Evolutionary conservation across 371 early-diverging fungal species (phyloP).

Genomic region (Cokeromyces recurvatus): DNA sequence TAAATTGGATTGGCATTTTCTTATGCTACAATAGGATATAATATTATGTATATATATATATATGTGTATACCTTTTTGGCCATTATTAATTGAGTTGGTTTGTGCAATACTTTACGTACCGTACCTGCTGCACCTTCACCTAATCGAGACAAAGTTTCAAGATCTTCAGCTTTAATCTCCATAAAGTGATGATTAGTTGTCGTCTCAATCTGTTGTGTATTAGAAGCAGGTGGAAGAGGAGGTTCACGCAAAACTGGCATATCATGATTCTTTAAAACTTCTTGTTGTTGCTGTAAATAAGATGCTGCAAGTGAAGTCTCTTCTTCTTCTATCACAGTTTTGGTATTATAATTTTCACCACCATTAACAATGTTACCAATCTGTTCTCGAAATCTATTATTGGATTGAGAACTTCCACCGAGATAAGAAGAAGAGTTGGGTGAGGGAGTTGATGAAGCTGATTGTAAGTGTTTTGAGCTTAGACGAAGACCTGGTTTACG

Average conservation of each 20-base stretch:
- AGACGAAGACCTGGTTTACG: constrained; percentile 25
- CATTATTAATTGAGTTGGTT: constrained; percentile 80
- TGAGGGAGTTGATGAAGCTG: constrained; percentile 10
- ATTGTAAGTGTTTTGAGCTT: constrained; percentile 18
- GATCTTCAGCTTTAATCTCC: constrained; percentile 54
- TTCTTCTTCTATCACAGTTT: constrained; percentile 13
- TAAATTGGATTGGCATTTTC: too few species aligned
- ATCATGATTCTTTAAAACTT: constrained; percentile 9
- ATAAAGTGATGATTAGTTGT: constrained; percentile 21
- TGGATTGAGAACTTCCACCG: constrained; percentile 7
- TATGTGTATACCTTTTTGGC: constrained; percentile 95
- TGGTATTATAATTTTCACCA: constrained; percentile 7
- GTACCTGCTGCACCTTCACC: constrained; percentile 96
- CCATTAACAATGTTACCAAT: constrained; percentile 38
- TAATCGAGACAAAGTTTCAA: constrained; percentile 62
- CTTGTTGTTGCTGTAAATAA: constrained; percentile 8
- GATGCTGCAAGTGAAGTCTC: constrained; percentile 25
- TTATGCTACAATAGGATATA: too few species aligned
- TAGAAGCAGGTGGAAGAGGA: constrained; percentile 26
- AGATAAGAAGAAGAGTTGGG: constrained; percentile 12
- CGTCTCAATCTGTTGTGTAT: constrained; percentile 3
- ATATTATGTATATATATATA: too few species aligned
- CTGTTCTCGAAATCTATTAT: constrained; percentile 27
- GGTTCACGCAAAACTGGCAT: constrained; percentile 33
- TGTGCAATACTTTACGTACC: constrained; percentile 81